Base-by-base conservation (phyloP, 2,329 filamentous ascomycete species). In the Cercospora sp. region DNA sequence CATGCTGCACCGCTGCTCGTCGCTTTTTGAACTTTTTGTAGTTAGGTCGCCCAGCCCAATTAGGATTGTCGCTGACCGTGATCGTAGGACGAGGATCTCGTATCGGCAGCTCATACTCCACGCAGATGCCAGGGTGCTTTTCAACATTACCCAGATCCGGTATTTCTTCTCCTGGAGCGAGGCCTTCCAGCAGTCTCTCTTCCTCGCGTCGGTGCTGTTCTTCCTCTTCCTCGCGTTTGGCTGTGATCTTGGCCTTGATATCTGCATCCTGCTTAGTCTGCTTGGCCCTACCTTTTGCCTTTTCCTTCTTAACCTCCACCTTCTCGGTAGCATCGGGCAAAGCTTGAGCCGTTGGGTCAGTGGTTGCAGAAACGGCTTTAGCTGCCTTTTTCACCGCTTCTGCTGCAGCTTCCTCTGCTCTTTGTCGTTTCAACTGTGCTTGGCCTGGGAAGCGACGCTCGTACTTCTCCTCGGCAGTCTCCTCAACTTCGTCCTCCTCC, bases 21-120 rank as follows among this genome's bases (percentile, higher is more conserved):
- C 70, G 51, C 84, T 85, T 24, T 85, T 65, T 85, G 76, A 99
- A 99, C 74, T 88, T 91, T 79, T 99, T 99, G 82, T 97, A 99
- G 77, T 99, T 98, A 80, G 93, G 94, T 53, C 94, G 86, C 0
- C 94, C 95, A 77, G 97, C 97, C 95, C 95, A 99, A 4, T 49
- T 12, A n/a, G 67, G 67, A 9, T 66, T 65, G 28, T 45, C 63
- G 28, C 51, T 66, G n/a, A 53, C 55, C 5, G 53, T 66, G 51
- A 51, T 61, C n/a, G 60, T 51, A 24, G 66, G 63, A 34, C 55
- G 65, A 3, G 32, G 16, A 18, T 49, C 34, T 30, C 77, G 76
- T 0, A 78, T 75, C 26, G 83, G 85, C 0, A 97, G 77, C 8
- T 90, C 85, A 80, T 97, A 91, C 70, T 90, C 87, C 75, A 95